Evolutionary conservation across 2,329 filamentous ascomycete species (phyloP).

Genomic region (Gaeumannomyces tritici): DNA sequence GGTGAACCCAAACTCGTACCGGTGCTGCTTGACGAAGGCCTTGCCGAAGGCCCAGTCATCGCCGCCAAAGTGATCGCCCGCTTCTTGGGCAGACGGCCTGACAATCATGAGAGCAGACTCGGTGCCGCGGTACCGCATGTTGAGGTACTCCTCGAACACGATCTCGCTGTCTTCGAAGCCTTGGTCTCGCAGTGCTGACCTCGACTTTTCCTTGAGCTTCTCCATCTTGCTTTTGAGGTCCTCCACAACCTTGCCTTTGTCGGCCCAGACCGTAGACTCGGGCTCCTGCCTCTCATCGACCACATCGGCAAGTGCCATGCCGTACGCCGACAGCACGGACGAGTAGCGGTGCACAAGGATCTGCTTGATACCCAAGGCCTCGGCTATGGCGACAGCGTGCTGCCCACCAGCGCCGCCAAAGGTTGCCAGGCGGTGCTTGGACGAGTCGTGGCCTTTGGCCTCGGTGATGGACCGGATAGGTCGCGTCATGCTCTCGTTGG

Average conservation of each 20-base stretch:
- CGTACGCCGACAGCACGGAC: slow-evolving; percentile 41
- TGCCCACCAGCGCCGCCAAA: slow-evolving; percentile 67
- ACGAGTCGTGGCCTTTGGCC: slow-evolving; percentile 61
- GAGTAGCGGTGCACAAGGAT: slow-evolving; percentile 63
- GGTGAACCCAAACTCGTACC: slow-evolving; percentile 64
- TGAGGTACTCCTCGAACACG: slow-evolving; percentile 82
- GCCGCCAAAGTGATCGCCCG: not conserved
- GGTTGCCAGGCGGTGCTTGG: slow-evolving; percentile 58
- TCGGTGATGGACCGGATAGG: slow-evolving; percentile 64
- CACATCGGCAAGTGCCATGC: slow-evolving; percentile 25
- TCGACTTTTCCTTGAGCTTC: slow-evolving; percentile 59
- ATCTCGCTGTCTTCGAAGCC: slow-evolving; percentile 69
- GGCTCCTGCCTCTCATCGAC: slow-evolving; percentile 23
- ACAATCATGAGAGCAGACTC: slow-evolving; percentile 75
- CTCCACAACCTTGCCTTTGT: slow-evolving; percentile 17
- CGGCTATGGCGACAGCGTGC: slow-evolving; percentile 60
- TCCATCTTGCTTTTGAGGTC: slow-evolving; percentile 62
- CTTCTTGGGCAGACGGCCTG: not conserved
- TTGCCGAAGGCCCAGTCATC: slow-evolving; percentile 55
- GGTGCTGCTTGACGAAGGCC: slow-evolving; percentile 58
- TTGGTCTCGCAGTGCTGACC: slow-evolving; percentile 52
- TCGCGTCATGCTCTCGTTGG: slow-evolving; percentile 61
- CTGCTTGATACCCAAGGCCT: slow-evolving; percentile 58
- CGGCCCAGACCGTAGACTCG: slow-evolving; percentile 23
- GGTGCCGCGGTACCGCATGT: slow-evolving; percentile 84